Percentiles rank a stretch among this genome's conserved stretches.
Conservation (phyloP, 1,139 yeast genomes). For the Yamadazyma atlantica region DNA sequence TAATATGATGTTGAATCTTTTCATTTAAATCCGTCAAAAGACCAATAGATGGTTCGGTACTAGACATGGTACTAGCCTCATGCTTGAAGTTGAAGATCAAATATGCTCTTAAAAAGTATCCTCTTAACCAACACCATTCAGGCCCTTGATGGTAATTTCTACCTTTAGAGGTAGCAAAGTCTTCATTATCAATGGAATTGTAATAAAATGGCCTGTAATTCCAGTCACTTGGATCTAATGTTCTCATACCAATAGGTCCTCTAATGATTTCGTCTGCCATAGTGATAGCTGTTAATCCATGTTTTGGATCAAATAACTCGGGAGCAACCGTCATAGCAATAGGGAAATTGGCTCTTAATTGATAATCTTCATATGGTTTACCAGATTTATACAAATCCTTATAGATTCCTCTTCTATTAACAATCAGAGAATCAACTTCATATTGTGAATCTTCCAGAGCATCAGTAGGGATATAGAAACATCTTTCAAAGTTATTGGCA, state of each 20-base stretch:
- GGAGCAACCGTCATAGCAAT: constrained; percentile 95
- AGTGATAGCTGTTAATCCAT: constrained; percentile 63
- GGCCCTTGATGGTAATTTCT: constrained; percentile 98
- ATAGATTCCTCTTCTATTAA: constrained; percentile 91
- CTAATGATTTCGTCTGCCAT: constrained; percentile 72
- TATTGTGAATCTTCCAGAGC: constrained; percentile 51
- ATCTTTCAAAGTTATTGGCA: constrained; percentile 72
- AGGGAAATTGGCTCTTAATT: constrained; percentile 86
- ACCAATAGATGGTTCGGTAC: constrained; percentile 28
- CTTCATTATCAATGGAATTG: constrained; percentile 76
- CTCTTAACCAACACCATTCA: constrained; percentile 95
- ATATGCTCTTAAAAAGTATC: constrained; percentile 82
- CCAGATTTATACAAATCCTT: constrained; percentile 82
- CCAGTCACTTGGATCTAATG: constrained; percentile 88
- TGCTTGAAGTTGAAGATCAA: constrained; percentile 50
- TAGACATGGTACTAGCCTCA: constrained; percentile 11
- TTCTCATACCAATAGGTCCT: constrained; percentile 91
- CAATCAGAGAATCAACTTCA: constrained; percentile 60
- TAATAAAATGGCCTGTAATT: constrained; percentile 88
- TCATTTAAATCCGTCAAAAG: constrained; percentile 42
- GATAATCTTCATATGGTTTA: constrained; percentile 91
- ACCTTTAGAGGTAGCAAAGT: constrained; percentile 92
- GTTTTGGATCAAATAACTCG: constrained; percentile 66
- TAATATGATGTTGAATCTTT: constrained; percentile 62
- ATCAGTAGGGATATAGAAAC: constrained; percentile 71